A percentile compares a stretch with the other conserved stretches of the same genome.
Evolutionary conservation across 208 protist genomes (phyloP).

Genomic region (Porcisia hertigi): DNA sequence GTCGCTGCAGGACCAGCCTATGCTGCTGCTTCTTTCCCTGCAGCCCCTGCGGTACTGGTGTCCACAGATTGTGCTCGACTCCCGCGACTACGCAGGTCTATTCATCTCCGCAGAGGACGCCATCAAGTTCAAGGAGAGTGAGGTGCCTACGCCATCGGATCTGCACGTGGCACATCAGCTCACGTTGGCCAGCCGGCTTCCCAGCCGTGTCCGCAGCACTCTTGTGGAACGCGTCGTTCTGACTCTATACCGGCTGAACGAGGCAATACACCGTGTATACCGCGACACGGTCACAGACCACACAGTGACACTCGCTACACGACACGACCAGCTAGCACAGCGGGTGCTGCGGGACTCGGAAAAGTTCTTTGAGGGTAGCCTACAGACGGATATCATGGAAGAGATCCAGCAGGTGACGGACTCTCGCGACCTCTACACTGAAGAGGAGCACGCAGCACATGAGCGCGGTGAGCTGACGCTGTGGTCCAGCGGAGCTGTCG

Average conservation of each 20-base stretch:
- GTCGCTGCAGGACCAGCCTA: conserved; percentile 87
- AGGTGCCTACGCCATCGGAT: conserved; percentile 25
- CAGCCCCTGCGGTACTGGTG: conserved; percentile 83
- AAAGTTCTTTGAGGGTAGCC: conserved; percentile 43
- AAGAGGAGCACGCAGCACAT: conserved; percentile 39
- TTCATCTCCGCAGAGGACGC: conserved; percentile 51
- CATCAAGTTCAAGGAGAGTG: conserved; percentile 22
- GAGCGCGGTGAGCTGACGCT: conserved; percentile 17
- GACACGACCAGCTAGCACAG: conserved; percentile 54
- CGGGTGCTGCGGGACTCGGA: conserved; percentile 39
- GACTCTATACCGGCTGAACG: conserved; percentile 25
- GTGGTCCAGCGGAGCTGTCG: conserved; percentile 49
- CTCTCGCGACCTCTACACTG: conserved; percentile 54
- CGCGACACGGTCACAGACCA: conserved; percentile 52
- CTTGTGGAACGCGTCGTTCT: conserved; percentile 36
- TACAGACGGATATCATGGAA: conserved; percentile 80
- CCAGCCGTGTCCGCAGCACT: conserved; percentile 34
- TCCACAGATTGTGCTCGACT: conserved; percentile 68
- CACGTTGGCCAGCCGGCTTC: conserved; percentile 54
- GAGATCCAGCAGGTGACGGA: conserved; percentile 77
- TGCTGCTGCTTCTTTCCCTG: conserved; percentile 82
- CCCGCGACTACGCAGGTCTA: conserved; percentile 68
- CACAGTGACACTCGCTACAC: conserved; percentile 68
- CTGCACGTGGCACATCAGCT: conserved; percentile 48
- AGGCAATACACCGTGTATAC: conserved; percentile 32